Base-by-base conservation (phyloP, 345 rosid species). In the Bretschneidera sinensis region DNA sequence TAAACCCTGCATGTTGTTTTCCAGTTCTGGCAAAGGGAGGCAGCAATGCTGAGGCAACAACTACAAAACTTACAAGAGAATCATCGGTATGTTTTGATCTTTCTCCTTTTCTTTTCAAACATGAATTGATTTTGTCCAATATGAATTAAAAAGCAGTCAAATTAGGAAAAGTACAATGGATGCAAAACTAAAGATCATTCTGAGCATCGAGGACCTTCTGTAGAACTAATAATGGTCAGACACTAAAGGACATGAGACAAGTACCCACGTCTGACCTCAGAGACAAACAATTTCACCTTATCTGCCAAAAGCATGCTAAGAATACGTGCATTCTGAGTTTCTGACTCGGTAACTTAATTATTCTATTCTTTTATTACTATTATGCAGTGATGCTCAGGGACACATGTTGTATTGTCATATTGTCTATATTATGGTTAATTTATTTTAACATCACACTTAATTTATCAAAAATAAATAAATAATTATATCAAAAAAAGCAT, bases 21-120 rank as follows among this genome's bases (percentile, higher is more conserved):
- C 59, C 73, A 91, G 96, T 85, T 77, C 61, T 91, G 96, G 98
- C 90, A 83, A 63, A 82, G 73, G 63, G 98, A 88, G 79, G 87
- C 84, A 51, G 87, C 82, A 57, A 66, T 79, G 60, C 70, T 91
- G 61, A 85, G 83, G 74, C 82, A 76, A 49, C 95, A 92, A 50
- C 79, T 92, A 56, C 88, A 85, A 24, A 74, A 62, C 69, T 73
- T 92, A 79, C 89, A 83, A 66, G 96, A 82, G 61, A 92, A 69
- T 72, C 95, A 92, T 60, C 65, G 96, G 98, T 88, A 79, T 62
- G 63, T 65, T 58, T 58, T 33, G 21, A 13, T 9, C n/a, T 39
- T 39, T 39, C 33, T 39, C 15, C 45, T 39, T 39, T 39, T 39
- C 11, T 14, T 39, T 39, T 39, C 45, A 39, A 39, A 28, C 33